Base-by-base conservation (phyloP, 2,329 filamentous ascomycete genomes). In the Scleromitrula shiraiana region DNA sequence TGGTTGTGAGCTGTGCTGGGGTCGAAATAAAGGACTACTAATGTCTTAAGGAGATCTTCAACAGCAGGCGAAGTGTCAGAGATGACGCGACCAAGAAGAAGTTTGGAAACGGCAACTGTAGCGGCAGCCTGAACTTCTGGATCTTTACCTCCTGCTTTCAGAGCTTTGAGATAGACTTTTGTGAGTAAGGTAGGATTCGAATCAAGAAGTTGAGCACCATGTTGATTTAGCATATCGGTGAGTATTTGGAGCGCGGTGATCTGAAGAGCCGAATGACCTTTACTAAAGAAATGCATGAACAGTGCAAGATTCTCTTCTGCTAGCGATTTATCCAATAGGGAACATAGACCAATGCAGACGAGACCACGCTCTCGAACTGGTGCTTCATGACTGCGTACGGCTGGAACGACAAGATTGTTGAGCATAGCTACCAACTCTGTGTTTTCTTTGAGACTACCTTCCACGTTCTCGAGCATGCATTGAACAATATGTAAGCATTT, bases 401-500 rank as follows among this genome's bases (percentile, higher is more conserved):
- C 93, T 6, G 93, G 93, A 2, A 98, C 89, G 36, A 98, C 88
- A 7, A 98, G 77, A 56, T 93, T 97, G 71, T 98, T 97, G 41
- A 98, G 75, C 85, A 97, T 96, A n/a, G 87, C 87, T 4, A 95
- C 88, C n/a, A 97, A 70, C 62, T 95, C 85, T 49, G 85, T 82
- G 64, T 95, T 95, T 57, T 90, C 79, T 67, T 96, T 89, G 30
- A 97, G 73, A 60, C 86, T 86, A 52, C 88, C 88, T 45, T 86
- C 77, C 8, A 98, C 88, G 62, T 97, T 95, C 63, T 94, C 83
- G 43, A 98, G 76, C 86, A 97, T 95, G 72, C 89, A 97, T 66
- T 96, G 88, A 22, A 94, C 90, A 57, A 98, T 96, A 63, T 96
- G 87, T 53, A 98, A 75, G 66, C 93, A 97, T 69, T 97, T 97